These are phyloP conservation scores for Albugo candida DNA, from an alignment of 352 stramenopile species.

Conservation along the genomic window DNA sequence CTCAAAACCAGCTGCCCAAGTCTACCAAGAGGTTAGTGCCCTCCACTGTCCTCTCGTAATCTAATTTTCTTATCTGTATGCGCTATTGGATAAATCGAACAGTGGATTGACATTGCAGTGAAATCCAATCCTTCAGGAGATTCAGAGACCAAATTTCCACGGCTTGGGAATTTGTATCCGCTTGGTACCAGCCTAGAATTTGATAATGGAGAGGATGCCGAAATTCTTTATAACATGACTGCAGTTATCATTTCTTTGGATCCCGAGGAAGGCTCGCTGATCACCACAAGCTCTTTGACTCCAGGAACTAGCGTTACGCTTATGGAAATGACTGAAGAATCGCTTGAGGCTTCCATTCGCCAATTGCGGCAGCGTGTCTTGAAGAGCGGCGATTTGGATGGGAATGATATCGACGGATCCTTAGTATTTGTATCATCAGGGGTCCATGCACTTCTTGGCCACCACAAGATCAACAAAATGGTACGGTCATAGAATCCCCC, in stretches of 20 bases:
- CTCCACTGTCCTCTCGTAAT: not conserved
- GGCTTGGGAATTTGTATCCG: conserved; percentile 63
- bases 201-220: not conserved
- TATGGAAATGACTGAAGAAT: conserved; percentile 25
- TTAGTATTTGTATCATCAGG: conserved; percentile 76
- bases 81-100: not conserved
- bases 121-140: conserved; percentile 52
- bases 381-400: conserved; percentile 63
- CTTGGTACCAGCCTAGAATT: conserved; percentile 46
- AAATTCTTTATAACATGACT: conserved; percentile 56
- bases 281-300: conserved; percentile 56
- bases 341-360: conserved; percentile 26
- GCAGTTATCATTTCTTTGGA: conserved; percentile 75
- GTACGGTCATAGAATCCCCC: conserved; percentile 12
- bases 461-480: conserved; percentile 80
- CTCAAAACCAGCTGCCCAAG: conserved; percentile 51
- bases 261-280: conserved; percentile 49
- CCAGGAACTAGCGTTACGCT: conserved; percentile 64
- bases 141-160: conserved; percentile 54
- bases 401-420: conserved; percentile 63
- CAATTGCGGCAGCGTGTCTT: conserved; percentile 64
- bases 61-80: no score
- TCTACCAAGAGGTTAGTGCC: conserved; percentile 32
- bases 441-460: conserved; percentile 63
- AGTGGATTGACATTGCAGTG: conserved; percentile 25